Base-by-base conservation (phyloP, 2,329 filamentous ascomycete genomes). In the Sarocladium kiliense region DNA sequence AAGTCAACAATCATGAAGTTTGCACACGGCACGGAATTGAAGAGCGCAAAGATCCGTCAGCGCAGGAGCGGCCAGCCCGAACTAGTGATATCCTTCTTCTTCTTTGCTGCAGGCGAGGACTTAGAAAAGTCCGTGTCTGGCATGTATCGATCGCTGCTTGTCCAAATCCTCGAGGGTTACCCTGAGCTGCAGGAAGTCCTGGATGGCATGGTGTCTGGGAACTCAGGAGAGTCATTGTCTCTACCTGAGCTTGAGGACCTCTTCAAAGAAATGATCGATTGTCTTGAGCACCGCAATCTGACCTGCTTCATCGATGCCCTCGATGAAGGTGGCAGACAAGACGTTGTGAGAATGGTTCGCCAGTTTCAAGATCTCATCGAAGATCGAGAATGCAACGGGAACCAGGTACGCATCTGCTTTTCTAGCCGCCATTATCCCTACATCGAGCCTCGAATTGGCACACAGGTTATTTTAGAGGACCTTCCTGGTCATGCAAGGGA, bases 91-190 rank as follows among this genome's bases (percentile, higher is more conserved):
- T 75, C 70, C 1, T 80, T 79, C 64, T 81, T 80, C 65, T 81
- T 80, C 68, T 75, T 78, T 54, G 76, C 76, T 0, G 64, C 75
- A 54, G 77, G 77, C 0, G 64, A 65, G 0, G 25, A 63, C 11
- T 62, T 77, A 9, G 75, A 82, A 57, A 77, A 69, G 57, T 72
- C 76, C 0, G 67, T 67, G 0, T n/a, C 65, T 1, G 79, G 80
- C 2, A 69, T 82, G 61, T 80, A 80, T 59, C 71, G 77, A 9
- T 77, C 76, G 1, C 59, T 82, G 5, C 56, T 82, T 1, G 60
- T 64, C 5, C 76, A 82, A 55, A 62, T 81, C 0, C 27, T 59
- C 11, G n/a, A 45, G 19, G 41, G 18, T 19, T 45, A 6, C 16
- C 41, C 41, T 6, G 41, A 45, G 6, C 41, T 45, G 7, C 41